phyloP scores from a whole-genome alignment of 257 asterid species.

The Cruciata laevipes region DNA sequence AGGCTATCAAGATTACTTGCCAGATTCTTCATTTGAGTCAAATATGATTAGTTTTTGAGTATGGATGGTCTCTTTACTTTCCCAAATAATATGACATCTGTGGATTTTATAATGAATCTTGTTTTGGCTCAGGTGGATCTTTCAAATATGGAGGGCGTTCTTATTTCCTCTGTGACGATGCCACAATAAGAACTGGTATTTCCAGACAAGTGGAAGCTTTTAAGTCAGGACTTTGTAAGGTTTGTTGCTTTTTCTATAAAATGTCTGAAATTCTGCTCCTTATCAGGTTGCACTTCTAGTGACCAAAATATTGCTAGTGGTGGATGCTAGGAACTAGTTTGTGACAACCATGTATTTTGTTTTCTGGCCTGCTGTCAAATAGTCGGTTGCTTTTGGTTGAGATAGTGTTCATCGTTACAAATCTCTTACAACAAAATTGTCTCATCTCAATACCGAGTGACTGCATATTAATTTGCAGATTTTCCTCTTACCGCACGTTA shows the following conservation, averaged over 20 bases:
- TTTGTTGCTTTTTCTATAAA: constrained; percentile 13
- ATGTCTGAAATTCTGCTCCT: not conserved
- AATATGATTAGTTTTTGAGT: constrained; percentile 49
- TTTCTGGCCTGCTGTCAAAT: not conserved
- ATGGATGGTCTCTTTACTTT: constrained; percentile 13
- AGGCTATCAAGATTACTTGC: constrained; percentile 80
- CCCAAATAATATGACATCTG: not conserved
- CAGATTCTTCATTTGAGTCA: constrained; percentile 33
- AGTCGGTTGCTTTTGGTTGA: not conserved
- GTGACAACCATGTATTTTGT: not conserved
- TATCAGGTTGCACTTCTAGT: too few relatives aligned
- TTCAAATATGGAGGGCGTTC: constrained; percentile 61
- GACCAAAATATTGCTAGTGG: too few relatives aligned
- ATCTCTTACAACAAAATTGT: not conserved
- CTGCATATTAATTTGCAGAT: constrained; percentile 40
- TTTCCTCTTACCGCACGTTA: constrained; percentile 61
- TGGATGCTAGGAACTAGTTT: not conserved
- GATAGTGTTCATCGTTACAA: not conserved
- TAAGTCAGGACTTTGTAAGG: constrained; percentile 91
- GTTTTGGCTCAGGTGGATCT: constrained; percentile 48
- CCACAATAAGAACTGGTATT: constrained; percentile 66
- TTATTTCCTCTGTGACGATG: constrained; percentile 48
- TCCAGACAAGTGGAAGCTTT: constrained; percentile 85
- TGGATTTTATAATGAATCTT: not conserved
- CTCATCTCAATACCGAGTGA: not conserved